These are phyloP conservation scores for Mytilinidion resinicola DNA, from an alignment of 495 filamentous ascomycete species.

Conservation along the genomic window DNA sequence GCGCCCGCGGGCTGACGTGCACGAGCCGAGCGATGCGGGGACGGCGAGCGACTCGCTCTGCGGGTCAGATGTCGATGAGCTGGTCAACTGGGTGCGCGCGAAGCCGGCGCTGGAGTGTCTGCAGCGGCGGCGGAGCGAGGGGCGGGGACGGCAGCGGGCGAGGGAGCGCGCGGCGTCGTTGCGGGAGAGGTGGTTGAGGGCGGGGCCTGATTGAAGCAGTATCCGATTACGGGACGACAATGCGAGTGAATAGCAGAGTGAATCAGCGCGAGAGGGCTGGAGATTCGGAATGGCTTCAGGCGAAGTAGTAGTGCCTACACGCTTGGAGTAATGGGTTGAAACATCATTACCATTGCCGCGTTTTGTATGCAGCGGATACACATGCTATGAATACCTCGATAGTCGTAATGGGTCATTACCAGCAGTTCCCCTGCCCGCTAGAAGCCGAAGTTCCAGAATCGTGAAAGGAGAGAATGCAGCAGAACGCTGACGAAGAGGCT, in stretches of 20 bases:
- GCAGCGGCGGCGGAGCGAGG: conserved; percentile 5
- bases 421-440: too few relatives aligned
- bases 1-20: neutral
- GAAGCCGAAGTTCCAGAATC: too few relatives aligned
- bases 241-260: too few relatives aligned
- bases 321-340: too few relatives aligned
- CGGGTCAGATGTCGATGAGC: neutral
- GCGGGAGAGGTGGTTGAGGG: neutral
- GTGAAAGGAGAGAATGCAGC: too few relatives aligned
- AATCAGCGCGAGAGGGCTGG: neutral
- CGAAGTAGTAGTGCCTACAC: neutral
- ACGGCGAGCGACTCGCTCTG: neutral
- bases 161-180: conserved; percentile 3
- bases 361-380: too few relatives aligned
- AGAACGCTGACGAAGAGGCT: too few relatives aligned
- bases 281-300: neutral
- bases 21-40: neutral
- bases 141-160: conserved; percentile 4
- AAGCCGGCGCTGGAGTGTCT: neutral
- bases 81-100: neutral
- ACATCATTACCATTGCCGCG: too few relatives aligned
- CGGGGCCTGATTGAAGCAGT: neutral
- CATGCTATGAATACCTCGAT: too few relatives aligned
- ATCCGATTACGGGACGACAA: neutral
- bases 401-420: too few relatives aligned